A percentile compares a stretch with the other conserved stretches of the same genome.
phyloP scores from a whole-genome alignment of 805 yeast genomes.

The Candida maesae region DNA sequence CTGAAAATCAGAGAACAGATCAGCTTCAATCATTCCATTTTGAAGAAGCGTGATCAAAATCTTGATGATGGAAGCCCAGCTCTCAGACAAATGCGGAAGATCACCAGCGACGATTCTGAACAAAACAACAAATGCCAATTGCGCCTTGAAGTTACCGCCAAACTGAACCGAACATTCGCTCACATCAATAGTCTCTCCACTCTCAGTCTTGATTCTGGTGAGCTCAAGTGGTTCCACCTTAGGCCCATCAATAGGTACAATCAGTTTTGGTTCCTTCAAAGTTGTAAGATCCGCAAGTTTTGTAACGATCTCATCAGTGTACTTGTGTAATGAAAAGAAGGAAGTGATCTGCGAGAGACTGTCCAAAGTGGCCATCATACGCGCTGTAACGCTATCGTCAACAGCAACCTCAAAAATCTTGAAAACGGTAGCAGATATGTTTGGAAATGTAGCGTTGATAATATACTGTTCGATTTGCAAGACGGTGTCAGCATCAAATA shows the following conservation, averaged over 20 bases:
- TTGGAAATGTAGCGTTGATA: slow-evolving; percentile 59
- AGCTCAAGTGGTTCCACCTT: slow-evolving; percentile 14
- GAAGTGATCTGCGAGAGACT: slow-evolving; percentile 77
- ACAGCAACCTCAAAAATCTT: slow-evolving; percentile 82
- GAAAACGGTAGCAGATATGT: slow-evolving; percentile 67
- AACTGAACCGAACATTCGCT: slow-evolving; percentile 78
- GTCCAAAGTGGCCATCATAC: slow-evolving; percentile 85
- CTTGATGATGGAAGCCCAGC: slow-evolving; percentile 58
- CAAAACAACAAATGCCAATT: slow-evolving; percentile 79
- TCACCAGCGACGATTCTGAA: slow-evolving; percentile 71
- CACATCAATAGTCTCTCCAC: slow-evolving; percentile 50
- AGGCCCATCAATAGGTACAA: slow-evolving; percentile 2
- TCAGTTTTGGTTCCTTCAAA: slow-evolving; percentile 33
- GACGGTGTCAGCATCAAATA: slow-evolving; percentile 25
- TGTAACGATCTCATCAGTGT: slow-evolving; percentile 65
- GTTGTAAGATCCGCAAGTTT: slow-evolving; percentile 67
- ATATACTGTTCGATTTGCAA: slow-evolving; percentile 68
- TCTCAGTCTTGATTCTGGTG: slow-evolving; percentile 26
- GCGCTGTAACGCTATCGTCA: slow-evolving; percentile 84
- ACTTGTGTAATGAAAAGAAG: slow-evolving; percentile 49
- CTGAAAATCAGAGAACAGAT: slow-evolving; percentile 62
- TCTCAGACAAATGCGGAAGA: slow-evolving; percentile 38
- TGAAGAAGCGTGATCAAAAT: slow-evolving; percentile 65
- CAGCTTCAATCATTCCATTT: slow-evolving; percentile 66
- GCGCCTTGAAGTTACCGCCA: slow-evolving; percentile 91